Evolutionary conservation across 345 rosid species (phyloP).

Genomic region (Bruguiera sexangula): DNA sequence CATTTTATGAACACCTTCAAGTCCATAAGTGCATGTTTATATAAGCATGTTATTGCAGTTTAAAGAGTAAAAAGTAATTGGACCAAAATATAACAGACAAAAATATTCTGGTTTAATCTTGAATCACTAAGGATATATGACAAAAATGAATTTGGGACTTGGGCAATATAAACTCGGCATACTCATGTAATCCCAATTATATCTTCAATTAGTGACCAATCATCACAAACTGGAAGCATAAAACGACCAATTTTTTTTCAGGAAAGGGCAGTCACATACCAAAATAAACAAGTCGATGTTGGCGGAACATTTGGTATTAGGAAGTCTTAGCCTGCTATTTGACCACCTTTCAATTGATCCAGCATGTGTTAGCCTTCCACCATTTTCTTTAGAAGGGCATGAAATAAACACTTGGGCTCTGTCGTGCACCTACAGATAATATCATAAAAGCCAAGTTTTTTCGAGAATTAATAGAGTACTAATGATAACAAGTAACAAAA

Average conservation of each 20-base stretch:
- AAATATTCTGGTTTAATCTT: background rate
- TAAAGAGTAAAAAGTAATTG: background rate
- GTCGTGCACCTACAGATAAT: slow-evolving; percentile 69
- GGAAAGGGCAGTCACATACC: slow-evolving; percentile 36
- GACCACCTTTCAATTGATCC: slow-evolving; percentile 80
- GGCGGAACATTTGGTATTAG: slow-evolving; percentile 47
- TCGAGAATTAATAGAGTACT: background rate
- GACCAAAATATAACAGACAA: no score
- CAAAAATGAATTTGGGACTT: background rate
- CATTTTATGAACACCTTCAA: slow-evolving; percentile 3
- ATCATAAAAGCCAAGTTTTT: slow-evolving; percentile 2
- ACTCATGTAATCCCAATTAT: background rate
- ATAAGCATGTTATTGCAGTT: background rate
- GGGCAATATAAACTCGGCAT: no score
- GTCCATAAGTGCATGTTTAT: no score
- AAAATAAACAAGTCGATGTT: slow-evolving; percentile 59
- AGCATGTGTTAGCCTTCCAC: slow-evolving; percentile 41
- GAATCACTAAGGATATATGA: background rate
- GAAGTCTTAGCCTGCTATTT: slow-evolving; percentile 53
- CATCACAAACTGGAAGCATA: background rate
- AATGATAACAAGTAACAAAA: background rate
- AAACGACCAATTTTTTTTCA: background rate
- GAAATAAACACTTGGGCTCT: slow-evolving; percentile 78
- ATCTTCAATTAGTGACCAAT: background rate
- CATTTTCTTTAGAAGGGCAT: slow-evolving; percentile 43